Evolutionary conservation across 176 grass and related monocot genomes (phyloP).

Genomic region (Cenchrus fungigraminus): DNA sequence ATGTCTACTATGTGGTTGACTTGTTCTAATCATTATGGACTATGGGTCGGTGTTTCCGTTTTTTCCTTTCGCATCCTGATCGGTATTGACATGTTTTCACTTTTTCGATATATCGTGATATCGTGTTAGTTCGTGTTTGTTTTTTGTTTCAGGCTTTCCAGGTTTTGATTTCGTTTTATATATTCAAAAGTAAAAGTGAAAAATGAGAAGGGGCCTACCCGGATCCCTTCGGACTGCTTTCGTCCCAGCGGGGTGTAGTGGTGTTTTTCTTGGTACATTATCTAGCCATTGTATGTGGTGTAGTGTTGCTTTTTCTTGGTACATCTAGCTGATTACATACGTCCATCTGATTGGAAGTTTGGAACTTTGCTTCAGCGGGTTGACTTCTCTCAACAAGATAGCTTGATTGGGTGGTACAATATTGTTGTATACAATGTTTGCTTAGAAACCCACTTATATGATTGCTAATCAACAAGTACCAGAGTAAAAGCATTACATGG

Average conservation of each 20-base stretch:
- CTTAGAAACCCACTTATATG: background rate
- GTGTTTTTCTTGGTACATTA: background rate
- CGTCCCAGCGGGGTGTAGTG: background rate
- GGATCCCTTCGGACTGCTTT: background rate
- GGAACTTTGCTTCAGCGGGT: background rate
- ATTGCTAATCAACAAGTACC: constrained; percentile 7
- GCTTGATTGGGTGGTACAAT: constrained; percentile 6
- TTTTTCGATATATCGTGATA: constrained; percentile 6
- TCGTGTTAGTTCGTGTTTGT: background rate
- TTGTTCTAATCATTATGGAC: constrained; percentile 2
- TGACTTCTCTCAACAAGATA: constrained; percentile 2
- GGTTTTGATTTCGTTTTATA: background rate
- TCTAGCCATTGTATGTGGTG: background rate
- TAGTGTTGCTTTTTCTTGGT: background rate
- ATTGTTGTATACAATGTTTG: background rate
- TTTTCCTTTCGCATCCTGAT: background rate
- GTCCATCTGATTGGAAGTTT: background rate
- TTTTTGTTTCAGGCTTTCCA: background rate
- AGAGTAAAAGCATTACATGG: background rate
- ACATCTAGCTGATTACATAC: background rate
- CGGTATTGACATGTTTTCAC: background rate
- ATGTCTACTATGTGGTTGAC: background rate
- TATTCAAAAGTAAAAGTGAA: constrained; percentile 11
- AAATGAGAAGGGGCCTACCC: background rate
- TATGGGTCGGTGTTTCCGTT: background rate